Base-by-base conservation (phyloP, 1,284 basidiomycete genomes). In the Pholiota adiposa region DNA sequence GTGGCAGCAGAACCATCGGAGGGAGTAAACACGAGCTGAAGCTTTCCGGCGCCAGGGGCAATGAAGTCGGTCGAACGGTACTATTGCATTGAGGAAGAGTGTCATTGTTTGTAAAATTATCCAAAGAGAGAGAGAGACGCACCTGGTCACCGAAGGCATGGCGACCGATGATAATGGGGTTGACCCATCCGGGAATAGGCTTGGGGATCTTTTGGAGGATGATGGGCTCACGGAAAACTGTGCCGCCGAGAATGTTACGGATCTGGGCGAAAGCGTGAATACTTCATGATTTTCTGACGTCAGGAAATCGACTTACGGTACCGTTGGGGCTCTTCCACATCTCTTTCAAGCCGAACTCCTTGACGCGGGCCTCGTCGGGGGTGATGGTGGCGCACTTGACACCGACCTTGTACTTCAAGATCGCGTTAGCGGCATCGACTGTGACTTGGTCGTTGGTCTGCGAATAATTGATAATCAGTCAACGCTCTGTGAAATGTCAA, bases 361-460 rank as follows among this genome's bases (percentile, higher is more conserved):
- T 79, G 54, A 97, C 94, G 63, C 94, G 92, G 31, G 90, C 94
- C 77, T 99, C 97, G 73, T 99, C 97, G 12, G 97, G 97, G 3
- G 97, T 98, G 80, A 99, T 98, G 55, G 97, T 98, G 53, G 97
- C 97, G 79, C 97, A 99, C 73, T 95, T 95, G 79, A 95, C 93
- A 60, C 94, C 95, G 67, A 98, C 95, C 67, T 89, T 89, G 84
- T 96, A 88, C 76, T 94, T 84, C 62, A 90, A 82, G 71, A 96
- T 96, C 49, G 96, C 96, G 71, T 98, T 88, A 14, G 97, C 96
- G 31, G 96, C 92, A 14, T 98, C 96, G 64, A 95, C 75, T 16
- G 97, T 99, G 55, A 99, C 90, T 77, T 93, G 80, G 80, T 99
- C 97, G 70, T 96, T 88, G 40, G 97, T 99, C 92, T 95, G 65